phyloP scores from a whole-genome alignment of 495 filamentous ascomycete genomes.

The Aspergillus nidulans region DNA sequence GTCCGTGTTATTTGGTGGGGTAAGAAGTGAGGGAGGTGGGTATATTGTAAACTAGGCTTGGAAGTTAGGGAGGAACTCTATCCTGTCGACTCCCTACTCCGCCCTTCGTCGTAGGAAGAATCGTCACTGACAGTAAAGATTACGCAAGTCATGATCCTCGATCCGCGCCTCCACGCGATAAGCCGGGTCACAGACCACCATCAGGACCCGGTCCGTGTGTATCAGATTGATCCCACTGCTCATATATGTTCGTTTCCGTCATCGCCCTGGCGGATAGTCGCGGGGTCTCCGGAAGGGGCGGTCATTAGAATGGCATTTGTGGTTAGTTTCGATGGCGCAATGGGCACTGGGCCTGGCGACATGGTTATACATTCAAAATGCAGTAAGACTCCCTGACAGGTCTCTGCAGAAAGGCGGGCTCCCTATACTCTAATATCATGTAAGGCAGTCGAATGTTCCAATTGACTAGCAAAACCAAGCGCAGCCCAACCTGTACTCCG shows the following conservation, averaged over 20 bases:
- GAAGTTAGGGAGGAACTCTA: no score
- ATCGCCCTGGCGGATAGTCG: not conserved
- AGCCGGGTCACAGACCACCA: not conserved
- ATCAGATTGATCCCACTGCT: not conserved
- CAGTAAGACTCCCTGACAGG: no score
- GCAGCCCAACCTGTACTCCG: not conserved
- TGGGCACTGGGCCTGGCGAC: not conserved
- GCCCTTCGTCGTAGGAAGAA: no score
- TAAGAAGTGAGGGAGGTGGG: no score
- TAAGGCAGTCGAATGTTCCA: no score
- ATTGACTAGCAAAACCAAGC: not conserved
- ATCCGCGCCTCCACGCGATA: not conserved
- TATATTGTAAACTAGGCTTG: no score
- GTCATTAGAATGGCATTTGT: not conserved
- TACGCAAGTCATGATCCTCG: not conserved
- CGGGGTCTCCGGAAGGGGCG: not conserved
- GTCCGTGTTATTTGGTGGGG: no score
- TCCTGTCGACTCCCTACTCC: no score
- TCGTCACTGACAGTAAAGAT: not conserved
- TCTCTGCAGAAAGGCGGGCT: no score
- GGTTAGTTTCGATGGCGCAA: slow-evolving; percentile 12
- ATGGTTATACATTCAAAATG: no score
- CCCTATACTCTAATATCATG: no score
- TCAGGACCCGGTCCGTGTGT: not conserved
- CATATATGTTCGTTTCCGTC: not conserved